Percentiles rank a stretch among this genome's conserved stretches.
These are phyloP conservation scores for Capsicum pubescens DNA, from an alignment of 257 asterid genomes.

Conservation along the genomic window DNA sequence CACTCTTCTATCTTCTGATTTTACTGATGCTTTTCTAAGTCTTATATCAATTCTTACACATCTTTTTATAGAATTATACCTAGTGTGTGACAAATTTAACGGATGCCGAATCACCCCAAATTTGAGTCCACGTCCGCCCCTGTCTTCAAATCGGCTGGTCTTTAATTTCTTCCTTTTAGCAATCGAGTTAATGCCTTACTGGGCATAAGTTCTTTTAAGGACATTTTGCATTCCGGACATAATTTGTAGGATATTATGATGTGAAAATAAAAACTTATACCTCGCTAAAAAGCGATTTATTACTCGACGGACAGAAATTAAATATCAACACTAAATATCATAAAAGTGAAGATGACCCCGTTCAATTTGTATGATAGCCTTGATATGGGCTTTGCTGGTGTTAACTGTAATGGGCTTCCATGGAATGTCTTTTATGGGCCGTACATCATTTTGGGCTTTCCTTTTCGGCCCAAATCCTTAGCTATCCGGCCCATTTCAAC, in stretches of 20 bases:
- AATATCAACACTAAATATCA: background rate
- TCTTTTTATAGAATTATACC: too few relatives aligned
- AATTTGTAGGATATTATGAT: background rate
- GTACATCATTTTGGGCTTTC: background rate
- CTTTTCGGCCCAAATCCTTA: background rate
- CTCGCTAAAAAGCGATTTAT: too few relatives aligned
- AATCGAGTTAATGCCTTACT: background rate
- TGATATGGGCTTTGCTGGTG: background rate
- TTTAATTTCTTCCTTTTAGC: background rate
- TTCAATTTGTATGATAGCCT: background rate
- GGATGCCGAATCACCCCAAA: too few relatives aligned
- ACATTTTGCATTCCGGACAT: background rate
- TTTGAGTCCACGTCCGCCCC: too few relatives aligned
- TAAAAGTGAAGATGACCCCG: background rate
- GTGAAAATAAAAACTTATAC: background rate
- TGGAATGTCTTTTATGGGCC: background rate
- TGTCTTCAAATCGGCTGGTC: background rate
- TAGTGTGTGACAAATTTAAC: too few relatives aligned
- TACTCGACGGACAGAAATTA: background rate
- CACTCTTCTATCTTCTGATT: too few relatives aligned
- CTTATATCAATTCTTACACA: too few relatives aligned
- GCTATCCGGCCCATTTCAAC: background rate
- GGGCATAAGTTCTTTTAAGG: background rate
- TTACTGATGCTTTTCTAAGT: too few relatives aligned
- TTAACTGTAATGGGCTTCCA: background rate